phyloP scores from a whole-genome alignment of 257 asterid species.

The Paraleonurus japonicus region DNA sequence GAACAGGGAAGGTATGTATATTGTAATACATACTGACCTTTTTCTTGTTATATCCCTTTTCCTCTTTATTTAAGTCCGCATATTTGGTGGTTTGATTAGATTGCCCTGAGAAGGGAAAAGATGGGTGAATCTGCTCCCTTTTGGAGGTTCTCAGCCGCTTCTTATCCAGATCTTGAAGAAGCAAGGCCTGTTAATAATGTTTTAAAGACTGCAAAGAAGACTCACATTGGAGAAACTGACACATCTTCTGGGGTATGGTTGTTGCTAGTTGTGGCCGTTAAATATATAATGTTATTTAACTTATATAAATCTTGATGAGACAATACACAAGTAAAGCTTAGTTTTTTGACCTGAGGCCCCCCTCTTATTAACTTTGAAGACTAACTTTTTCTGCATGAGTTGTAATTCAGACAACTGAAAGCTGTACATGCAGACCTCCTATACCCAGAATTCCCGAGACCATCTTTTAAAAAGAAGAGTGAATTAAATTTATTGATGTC shows the following conservation, averaged over 20 bases:
- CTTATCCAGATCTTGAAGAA: constrained; percentile 95
- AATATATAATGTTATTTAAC: neutral
- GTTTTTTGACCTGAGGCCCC: neutral
- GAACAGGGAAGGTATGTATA: constrained; percentile 84
- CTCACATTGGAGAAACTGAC: constrained; percentile 44
- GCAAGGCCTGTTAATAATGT: constrained; percentile 49
- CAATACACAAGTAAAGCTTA: neutral
- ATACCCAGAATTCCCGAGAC: neutral
- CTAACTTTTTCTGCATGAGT: neutral
- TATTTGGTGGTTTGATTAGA: constrained; percentile 43
- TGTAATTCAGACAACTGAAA: neutral
- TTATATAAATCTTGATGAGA: neutral
- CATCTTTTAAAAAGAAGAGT: neutral
- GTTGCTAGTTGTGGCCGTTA: constrained; percentile 8
- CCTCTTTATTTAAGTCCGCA: constrained; percentile 13
- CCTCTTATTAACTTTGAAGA: neutral
- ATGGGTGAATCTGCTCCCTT: constrained; percentile 98
- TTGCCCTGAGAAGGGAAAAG: constrained; percentile 95
- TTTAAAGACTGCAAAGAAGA: constrained; percentile 33
- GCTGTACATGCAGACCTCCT: neutral
- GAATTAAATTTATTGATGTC: neutral
- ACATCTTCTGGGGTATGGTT: constrained; percentile 62
- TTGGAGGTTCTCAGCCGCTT: constrained; percentile 98
- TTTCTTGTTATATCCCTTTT: neutral
- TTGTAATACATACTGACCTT: neutral